phyloP scores from a whole-genome alignment of 768 basidiomycete genomes.

The Clitopilus passeckerianus region DNA sequence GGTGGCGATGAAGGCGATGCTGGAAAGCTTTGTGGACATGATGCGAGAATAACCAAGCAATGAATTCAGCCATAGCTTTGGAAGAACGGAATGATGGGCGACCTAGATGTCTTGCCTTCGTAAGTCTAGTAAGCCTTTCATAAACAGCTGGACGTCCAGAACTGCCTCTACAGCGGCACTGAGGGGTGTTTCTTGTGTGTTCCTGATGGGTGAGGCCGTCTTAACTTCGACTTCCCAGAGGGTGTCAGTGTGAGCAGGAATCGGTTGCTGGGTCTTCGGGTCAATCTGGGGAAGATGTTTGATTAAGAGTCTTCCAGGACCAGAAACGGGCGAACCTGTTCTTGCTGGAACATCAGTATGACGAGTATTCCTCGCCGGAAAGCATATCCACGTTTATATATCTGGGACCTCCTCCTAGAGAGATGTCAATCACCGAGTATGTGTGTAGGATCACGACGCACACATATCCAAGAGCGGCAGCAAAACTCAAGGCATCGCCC shows the following conservation, averaged over 20 bases:
- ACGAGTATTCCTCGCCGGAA: slow-evolving; percentile 68
- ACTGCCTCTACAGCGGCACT: slow-evolving; percentile 67
- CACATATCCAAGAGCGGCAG: slow-evolving; percentile 75
- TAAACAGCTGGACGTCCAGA: slow-evolving; percentile 73
- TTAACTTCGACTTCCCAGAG: slow-evolving; percentile 89
- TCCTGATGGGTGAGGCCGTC: slow-evolving; percentile 73
- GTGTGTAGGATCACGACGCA: slow-evolving; percentile 25
- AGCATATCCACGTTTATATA: slow-evolving; percentile 77
- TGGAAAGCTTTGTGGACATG: no score
- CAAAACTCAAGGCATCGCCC: slow-evolving; percentile 78
- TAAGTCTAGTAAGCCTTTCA: slow-evolving; percentile 65
- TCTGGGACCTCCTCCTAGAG: slow-evolving; percentile 61
- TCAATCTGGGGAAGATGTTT: slow-evolving; percentile 46
- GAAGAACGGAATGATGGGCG: background rate
- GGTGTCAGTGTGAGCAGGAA: slow-evolving; percentile 74
- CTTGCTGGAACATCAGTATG: slow-evolving; percentile 84
- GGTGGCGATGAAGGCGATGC: no score
- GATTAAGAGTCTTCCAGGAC: no score
- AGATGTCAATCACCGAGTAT: slow-evolving; percentile 3
- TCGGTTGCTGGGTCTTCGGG: slow-evolving; percentile 67
- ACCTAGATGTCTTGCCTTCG: background rate
- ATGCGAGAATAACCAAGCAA: no score
- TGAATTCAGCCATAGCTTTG: no score
- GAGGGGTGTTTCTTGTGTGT: slow-evolving; percentile 75
- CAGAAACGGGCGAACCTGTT: slow-evolving; percentile 51